Conservation (phyloP, 257 asterid genomes). For the Paulownia fortunei region DNA sequence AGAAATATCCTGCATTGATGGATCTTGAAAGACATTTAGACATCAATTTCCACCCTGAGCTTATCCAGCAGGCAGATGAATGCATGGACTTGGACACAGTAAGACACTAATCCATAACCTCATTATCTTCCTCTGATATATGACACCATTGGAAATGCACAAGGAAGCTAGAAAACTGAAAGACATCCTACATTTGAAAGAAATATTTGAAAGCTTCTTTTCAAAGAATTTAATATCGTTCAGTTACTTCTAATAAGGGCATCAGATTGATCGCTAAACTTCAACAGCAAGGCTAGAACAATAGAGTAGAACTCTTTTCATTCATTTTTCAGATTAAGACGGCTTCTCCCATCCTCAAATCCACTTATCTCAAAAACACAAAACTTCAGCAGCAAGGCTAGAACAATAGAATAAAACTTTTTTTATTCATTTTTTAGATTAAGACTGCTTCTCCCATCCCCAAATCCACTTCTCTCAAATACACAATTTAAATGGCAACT, state of each 20-base stretch:
- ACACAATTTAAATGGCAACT: background rate
- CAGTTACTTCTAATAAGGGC: background rate
- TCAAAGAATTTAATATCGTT: background rate
- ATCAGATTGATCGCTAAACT: background rate
- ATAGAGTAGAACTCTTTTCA: background rate
- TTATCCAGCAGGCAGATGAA: slow-evolving; percentile 1
- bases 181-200: background rate
- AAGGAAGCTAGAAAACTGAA: background rate
- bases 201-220: background rate
- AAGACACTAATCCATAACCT: background rate
- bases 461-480: too few relatives aligned
- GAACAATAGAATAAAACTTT: background rate
- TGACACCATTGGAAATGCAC: background rate
- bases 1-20: background rate
- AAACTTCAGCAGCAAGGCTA: background rate
- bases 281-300: background rate
- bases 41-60: slow-evolving; percentile 1
- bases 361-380: too few relatives aligned
- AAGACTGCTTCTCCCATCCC: too few relatives aligned
- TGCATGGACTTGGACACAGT: background rate
- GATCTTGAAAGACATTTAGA: background rate
- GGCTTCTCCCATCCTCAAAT: too few relatives aligned
- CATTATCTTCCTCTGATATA: slow-evolving; percentile 1
- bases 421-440: too few relatives aligned
- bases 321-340: too few relatives aligned